Base-by-base conservation (phyloP, 345 rosid genomes). In the Lepidium sativum region DNA sequence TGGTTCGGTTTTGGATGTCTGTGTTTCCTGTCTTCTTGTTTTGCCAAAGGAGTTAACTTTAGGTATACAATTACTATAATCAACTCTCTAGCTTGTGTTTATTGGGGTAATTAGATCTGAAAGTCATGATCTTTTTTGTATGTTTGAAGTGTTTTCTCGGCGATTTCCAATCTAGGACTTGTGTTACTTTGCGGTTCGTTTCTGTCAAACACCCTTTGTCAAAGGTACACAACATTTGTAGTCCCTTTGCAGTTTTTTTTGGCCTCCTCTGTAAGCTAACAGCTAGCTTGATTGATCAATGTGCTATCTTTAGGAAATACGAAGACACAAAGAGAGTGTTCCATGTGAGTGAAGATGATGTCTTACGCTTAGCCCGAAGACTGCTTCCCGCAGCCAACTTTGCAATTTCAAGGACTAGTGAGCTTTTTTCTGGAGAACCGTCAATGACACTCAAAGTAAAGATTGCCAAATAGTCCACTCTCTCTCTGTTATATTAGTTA, bases 401-500 rank as follows among this genome's bases (percentile, higher is more conserved):
- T 59, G 82, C 76, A 13, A 89, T 87, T 75, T 82, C 79, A 6
- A 84, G 71, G 84, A 77, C 76, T 10, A 79, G 80, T 62, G 80
- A 79, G 74, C 81, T 92, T 17, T 92, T 92, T 81, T 89, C 97
- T 1, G 98, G 97, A 50, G 96, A 92, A 69, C 97, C 98, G 50
- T 82, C 86, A 39, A 87, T 76, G 88, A 92, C 98, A 62, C 92
- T 92, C 63, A 89, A 87, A 78, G 98, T 92, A 80, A 67, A 21
- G 3, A 6, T 38, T 15, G 0, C n/a, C 23, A 16, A 3, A 13
- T 32, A 18, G 34, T 6, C n/a, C 11, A 10, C 6, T 34, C 54
- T 67, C 31, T 34, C 40, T 49, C 5, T 23, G 53, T 33, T 42
- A 65, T 16, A 40, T 59, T 14, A 29, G 44, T 32, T 21, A 41